These are phyloP conservation scores for Arthrinium puccinioides DNA, from an alignment of 2,329 filamentous ascomycete genomes.

Conservation along the genomic window DNA sequence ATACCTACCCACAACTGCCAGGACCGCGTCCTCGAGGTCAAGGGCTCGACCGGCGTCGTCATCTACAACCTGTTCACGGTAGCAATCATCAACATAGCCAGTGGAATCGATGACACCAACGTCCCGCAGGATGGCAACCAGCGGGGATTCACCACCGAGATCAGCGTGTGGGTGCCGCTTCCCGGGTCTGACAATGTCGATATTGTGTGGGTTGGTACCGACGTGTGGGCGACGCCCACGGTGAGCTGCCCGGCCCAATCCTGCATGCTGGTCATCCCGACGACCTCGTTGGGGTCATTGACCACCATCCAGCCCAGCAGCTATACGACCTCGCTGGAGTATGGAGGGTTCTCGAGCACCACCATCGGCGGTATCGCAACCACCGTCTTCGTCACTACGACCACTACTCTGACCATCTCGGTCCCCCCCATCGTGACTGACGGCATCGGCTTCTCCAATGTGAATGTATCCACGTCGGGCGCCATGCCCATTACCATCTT, in stretches of 20 bases:
- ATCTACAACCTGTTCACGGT: conserved; percentile 14
- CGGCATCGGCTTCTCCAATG: conserved; percentile 11
- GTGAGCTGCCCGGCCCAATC: background rate
- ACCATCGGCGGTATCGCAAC: conserved; percentile 5
- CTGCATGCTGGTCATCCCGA: conserved; percentile 17
- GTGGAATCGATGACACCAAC: background rate
- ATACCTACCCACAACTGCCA: conserved; percentile 40
- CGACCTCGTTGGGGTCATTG: conserved; percentile 5
- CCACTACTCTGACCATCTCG: conserved; percentile 6
- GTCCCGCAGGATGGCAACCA: conserved; percentile 1
- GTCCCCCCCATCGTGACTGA: conserved; percentile 8
- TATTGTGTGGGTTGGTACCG: conserved; percentile 12
- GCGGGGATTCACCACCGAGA: conserved; percentile 16
- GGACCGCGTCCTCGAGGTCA: conserved; percentile 13
- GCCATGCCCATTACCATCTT: too few species aligned
- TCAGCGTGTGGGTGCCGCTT: conserved; percentile 18
- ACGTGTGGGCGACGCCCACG: background rate
- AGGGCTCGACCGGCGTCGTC: conserved; percentile 7
- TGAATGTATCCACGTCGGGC: conserved; percentile 9
- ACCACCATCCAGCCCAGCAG: conserved; percentile 9
- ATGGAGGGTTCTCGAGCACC: conserved; percentile 6
- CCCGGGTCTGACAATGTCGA: conserved; percentile 12
- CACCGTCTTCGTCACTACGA: conserved; percentile 3
- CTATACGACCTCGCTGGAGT: conserved; percentile 14
- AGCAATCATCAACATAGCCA: conserved; percentile 9